Base-by-base conservation (phyloP, 805 yeast species). In the Candida pini region DNA sequence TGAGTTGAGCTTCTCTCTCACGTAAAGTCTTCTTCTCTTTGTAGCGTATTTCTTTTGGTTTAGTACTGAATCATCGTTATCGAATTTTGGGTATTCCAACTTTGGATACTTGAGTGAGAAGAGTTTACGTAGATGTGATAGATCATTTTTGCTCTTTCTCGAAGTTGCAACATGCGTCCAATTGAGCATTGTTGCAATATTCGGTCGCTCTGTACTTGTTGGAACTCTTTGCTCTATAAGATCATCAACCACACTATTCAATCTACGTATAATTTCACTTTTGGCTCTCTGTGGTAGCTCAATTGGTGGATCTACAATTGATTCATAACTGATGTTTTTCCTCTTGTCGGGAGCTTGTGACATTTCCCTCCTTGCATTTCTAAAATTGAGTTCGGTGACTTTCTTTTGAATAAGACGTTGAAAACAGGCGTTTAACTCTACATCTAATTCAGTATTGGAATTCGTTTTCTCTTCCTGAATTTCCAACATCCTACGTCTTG, bases 271-370 rank as follows among this genome's bases (percentile, higher is more conserved):
- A 4, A 53, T 19, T 12, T 45, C 36, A 13, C 28, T 23, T 24
- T 44, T 42, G 7, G 45, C 22, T n/a, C 22, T 29, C 2, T 9
- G 18, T 2, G 51, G 48, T 4, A 56, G 22, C 12, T 35, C 34
- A 3, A 53, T 36, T 0, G 50, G 50, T 3, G 56, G 54, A 9
- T 54, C 57, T 6, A 54, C 27, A 9, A 47, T 32, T 3, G 57
- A 53, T 38, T 41, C 28, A 28, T 33, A 18, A 18, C 33, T 13
- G 35, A 23, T n/a, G 26, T 21, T 20, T 30, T 26, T 16, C 33
- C 28, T 24, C 20, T 26, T 14, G n/a, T n/a, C n/a, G n/a, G n/a
- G n/a, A n/a, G n/a, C n/a, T n/a, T n/a, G n/a, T n/a, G n/a, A n/a
- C n/a, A n/a, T n/a, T n/a, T n/a, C n/a, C n/a, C n/a, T n/a, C n/a